Conservation (phyloP, 1,284 basidiomycete species). For the Cryptococcus jaspeensis region DNA sequence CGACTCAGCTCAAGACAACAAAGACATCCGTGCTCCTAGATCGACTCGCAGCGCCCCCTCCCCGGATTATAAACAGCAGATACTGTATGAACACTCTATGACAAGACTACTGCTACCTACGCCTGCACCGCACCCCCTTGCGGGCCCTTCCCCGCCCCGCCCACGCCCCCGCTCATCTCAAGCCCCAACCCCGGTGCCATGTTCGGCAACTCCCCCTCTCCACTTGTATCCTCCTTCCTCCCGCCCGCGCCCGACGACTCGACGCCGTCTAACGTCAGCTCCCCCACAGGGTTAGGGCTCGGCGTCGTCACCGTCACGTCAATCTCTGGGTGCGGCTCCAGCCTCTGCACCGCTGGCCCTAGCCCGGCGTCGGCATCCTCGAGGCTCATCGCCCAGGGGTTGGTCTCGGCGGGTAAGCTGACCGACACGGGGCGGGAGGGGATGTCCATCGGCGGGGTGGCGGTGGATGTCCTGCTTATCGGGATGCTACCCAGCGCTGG, state of each 20-base stretch:
- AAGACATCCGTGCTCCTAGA: no score
- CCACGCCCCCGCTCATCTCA: background rate
- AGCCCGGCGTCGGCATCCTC: background rate
- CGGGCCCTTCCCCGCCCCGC: no score
- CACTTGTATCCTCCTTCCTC: background rate
- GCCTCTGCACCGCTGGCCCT: slow-evolving; percentile 2
- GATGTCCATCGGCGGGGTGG: background rate
- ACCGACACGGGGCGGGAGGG: slow-evolving; percentile 6
- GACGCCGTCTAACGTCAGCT: background rate
- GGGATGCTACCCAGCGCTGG: background rate
- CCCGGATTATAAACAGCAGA: no score
- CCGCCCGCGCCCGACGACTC: no score
- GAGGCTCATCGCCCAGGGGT: slow-evolving; percentile 14
- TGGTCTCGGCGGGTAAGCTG: slow-evolving; percentile 11
- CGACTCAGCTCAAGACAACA: no score
- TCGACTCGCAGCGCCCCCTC: no score
- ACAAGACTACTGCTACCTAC: no score
- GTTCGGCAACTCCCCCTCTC: slow-evolving; percentile 1
- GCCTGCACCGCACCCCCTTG: no score
- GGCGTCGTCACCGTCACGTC: slow-evolving; percentile 1
- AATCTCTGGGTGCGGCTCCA: slow-evolving; percentile 6
- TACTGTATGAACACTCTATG: no score
- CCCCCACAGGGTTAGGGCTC: background rate
- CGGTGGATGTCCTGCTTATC: background rate
- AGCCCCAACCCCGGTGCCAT: background rate